A percentile compares a stretch with the other conserved stretches of the same genome.
phyloP scores from a whole-genome alignment of 306 rosid species.

The Urtica urens region DNA sequence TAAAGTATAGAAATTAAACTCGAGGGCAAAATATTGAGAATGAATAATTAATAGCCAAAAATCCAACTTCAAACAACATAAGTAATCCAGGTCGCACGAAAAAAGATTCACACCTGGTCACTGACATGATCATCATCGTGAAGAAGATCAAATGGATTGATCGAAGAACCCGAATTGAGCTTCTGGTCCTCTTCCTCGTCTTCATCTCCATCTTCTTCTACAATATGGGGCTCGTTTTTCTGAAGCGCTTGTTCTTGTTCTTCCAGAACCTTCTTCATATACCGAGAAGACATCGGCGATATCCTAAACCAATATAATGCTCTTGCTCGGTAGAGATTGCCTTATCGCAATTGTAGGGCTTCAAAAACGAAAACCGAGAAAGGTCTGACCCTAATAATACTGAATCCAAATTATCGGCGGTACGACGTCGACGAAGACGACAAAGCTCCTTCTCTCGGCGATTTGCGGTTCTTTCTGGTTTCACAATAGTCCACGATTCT shows the following conservation, averaged over 20 bases:
- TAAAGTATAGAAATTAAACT: too few species aligned
- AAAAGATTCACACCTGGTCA: slow-evolving; percentile 39
- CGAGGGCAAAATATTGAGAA: too few species aligned
- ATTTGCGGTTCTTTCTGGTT: too few species aligned
- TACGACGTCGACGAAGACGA: too few species aligned
- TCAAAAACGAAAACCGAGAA: too few species aligned
- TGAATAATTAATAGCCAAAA: too few species aligned
- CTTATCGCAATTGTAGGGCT: too few species aligned
- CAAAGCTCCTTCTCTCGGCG: too few species aligned
- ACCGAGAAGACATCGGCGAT: slow-evolving; percentile 59
- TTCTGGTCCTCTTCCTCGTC: slow-evolving; percentile 22
- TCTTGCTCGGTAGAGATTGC: too few species aligned
- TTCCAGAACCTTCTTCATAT: slow-evolving; percentile 55
- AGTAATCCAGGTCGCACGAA: neutral
- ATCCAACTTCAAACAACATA: neutral
- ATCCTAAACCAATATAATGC: neutral
- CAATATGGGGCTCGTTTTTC: slow-evolving; percentile 2
- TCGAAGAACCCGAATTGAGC: slow-evolving; percentile 28
- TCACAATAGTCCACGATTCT: too few species aligned
- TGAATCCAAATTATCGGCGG: too few species aligned
- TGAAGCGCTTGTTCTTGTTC: slow-evolving; percentile 31
- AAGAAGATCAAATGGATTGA: slow-evolving; percentile 82
- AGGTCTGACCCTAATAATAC: too few species aligned
- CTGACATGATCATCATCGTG: slow-evolving; percentile 22
- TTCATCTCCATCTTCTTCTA: slow-evolving; percentile 16